Evolutionary conservation across 768 basidiomycete genomes (phyloP), one percentile per base, ranked within the genome.

Genomic region (Cantharellus anzutake): DNA sequence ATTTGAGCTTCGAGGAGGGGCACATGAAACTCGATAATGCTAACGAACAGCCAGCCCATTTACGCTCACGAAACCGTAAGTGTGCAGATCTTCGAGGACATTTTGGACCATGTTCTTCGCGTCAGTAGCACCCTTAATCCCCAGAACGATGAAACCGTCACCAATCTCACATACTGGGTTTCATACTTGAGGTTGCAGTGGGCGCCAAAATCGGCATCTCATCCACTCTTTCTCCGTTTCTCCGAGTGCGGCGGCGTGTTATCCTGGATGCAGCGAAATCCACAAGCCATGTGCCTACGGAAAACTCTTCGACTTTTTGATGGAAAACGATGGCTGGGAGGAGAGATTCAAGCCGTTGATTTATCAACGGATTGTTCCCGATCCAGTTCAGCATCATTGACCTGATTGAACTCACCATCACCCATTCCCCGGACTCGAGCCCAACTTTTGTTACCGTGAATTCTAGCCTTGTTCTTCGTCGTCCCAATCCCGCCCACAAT

Each of bases 211-310:
- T 89, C 62, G 75, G 85, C 86, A 61, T 60, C 81, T 75, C 89
- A 2, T 76, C 83, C 7, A 78, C 82, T 3, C 86, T 86, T 1
- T 79, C 88, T 40, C 72, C 79, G 35, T 89, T 89, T 68, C 88
- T 89, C 66, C 87, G 89, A 65, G 73, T 88, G 5, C 89, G 88
- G 64, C 87, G 89, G 65, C 86, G 86, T 0, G 75, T 90, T 5
- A 86, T 86, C 0, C 76, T 90, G 35, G 87, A 86, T 2, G 85
- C 89, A 57, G 78, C 87, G 14, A 84, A 86, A 66, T 79, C 86
- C 1, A 74, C 78, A 2, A 73, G 88, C 11, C 82, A 83, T 0
- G 71, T 78, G 0, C 7, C 62, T 50, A 11, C 20, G 40, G 37
- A 51, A 5, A 57, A 51, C 3, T 57, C 60, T 16, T 53, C 41